Conservation (phyloP, 2,329 filamentous ascomycete species). For the Claviceps paspali region DNA sequence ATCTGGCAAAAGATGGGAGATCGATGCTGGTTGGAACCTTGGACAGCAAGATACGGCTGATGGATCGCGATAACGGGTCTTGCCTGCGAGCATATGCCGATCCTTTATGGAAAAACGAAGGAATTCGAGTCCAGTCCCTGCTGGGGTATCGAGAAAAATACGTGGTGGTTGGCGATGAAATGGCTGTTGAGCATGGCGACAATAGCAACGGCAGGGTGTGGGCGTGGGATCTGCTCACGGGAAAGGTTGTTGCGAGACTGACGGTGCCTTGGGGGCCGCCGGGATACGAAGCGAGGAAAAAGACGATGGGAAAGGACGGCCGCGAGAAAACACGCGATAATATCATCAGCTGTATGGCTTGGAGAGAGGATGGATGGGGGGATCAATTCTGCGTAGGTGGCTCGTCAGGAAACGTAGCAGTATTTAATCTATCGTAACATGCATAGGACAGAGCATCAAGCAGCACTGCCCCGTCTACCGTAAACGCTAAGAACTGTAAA, state of each 20-base stretch:
- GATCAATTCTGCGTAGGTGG: conserved; percentile 51
- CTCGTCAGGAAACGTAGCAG: conserved; percentile 50
- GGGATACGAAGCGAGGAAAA: conserved; percentile 33
- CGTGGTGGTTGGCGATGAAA: conserved; percentile 70
- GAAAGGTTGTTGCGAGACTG: conserved; percentile 49
- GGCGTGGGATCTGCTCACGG: conserved; percentile 75
- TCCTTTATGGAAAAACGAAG: conserved; percentile 44
- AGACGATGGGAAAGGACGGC: conserved; percentile 41
- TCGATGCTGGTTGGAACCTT: conserved; percentile 60
- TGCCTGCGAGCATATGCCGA: conserved; percentile 58
- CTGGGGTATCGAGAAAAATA: conserved; percentile 63
- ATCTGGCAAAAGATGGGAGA: conserved; percentile 55
- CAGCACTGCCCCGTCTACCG: neutral
- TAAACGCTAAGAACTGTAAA: neutral
- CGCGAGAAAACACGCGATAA: conserved; percentile 44
- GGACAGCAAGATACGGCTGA: conserved; percentile 62
- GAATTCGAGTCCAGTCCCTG: conserved; percentile 59
- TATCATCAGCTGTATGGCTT: conserved; percentile 46
- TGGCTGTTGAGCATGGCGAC: conserved; percentile 15
- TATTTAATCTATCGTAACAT: conserved; percentile 33
- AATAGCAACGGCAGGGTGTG: conserved; percentile 45
- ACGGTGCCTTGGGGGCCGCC: conserved; percentile 39
- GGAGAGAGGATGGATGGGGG: conserved; percentile 46
- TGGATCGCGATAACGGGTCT: conserved; percentile 63
- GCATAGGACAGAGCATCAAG: neutral